Evolutionary conservation across 2,329 filamentous ascomycete genomes (phyloP), one percentile per base, ranked within the genome.

Genomic region (Geosmithia morbida): DNA sequence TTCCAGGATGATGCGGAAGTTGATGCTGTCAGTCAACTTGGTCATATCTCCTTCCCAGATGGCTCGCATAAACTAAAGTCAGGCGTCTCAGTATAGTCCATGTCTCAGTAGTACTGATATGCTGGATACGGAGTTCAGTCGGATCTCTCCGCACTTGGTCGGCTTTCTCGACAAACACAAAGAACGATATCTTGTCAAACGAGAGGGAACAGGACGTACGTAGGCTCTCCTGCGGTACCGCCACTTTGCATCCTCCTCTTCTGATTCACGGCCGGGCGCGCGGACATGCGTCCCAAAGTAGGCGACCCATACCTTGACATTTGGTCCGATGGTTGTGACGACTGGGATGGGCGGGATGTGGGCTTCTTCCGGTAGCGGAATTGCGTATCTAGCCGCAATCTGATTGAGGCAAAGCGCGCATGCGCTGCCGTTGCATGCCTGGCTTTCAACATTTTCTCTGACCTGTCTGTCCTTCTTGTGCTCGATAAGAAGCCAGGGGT

Each of bases 401-500:
- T 46, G 41, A 5, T 48, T 46, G 1, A 56, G 20, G 17, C 26
- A 44, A 20, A 55, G 20, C 1, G 53, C 54, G 16, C 50, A 55
- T 18, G 51, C 52, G 1, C 39, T 49, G 2, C 43, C 53, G 11
- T 55, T 55, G 1, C 47, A 48, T 10, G 49, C 51, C 40, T 54
- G 53, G 19, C 50, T 54, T 10, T 29, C 50, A 2, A 52, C 46
- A 20, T 6, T 30, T 2, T 47, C 16, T 7, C 11, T 18, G 22
- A 17, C 7, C n/a, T 6, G 11, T 2, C 18, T 10, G 4, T 52
- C 49, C 18, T 48, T 53, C 8, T 56, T 54, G 10, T 55, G 43
- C 16, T 56, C 53, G 2, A 51, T 45, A 7, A 55, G n/a, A 1
- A 56, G 51, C 54, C 54, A 55, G 26, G 54, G 53, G 48, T 50